Evolutionary conservation across 345 rosid species (phyloP).

Genomic region (Bretschneidera sinensis): DNA sequence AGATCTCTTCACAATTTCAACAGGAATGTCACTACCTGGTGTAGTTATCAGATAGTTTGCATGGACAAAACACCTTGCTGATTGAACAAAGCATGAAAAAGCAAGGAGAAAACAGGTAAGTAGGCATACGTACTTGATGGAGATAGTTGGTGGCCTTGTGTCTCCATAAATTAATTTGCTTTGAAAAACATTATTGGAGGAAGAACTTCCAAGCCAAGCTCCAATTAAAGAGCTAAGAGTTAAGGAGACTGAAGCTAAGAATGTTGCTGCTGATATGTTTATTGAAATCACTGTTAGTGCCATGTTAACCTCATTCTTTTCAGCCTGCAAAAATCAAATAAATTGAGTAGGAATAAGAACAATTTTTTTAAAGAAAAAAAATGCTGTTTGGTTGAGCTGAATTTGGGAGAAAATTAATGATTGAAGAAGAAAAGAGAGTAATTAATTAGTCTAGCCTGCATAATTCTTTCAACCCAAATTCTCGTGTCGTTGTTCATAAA

Average conservation of each 20-base stretch:
- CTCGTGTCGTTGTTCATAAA: constrained; percentile 58
- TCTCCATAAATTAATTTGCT: constrained; percentile 55
- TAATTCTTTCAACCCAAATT: constrained; percentile 72
- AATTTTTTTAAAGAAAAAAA: background rate
- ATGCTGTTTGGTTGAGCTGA: background rate
- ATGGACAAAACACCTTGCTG: constrained; percentile 57
- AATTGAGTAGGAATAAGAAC: background rate
- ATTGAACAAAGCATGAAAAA: constrained; percentile 67
- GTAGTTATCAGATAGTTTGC: constrained; percentile 63
- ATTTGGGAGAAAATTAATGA: too few species aligned
- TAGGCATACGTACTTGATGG: constrained; percentile 62
- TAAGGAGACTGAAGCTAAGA: constrained; percentile 50
- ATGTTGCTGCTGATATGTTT: constrained; percentile 60
- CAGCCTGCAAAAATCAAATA: constrained; percentile 24
- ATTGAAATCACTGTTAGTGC: constrained; percentile 48
- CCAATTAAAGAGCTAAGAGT: constrained; percentile 75
- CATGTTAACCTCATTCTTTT: constrained; percentile 17
- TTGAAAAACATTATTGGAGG: constrained; percentile 29
- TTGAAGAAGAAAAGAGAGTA: background rate
- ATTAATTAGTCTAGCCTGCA: constrained; percentile 38
- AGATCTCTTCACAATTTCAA: constrained; percentile 32
- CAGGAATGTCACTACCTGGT: constrained; percentile 33
- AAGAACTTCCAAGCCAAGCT: constrained; percentile 66
- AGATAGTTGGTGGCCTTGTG: constrained; percentile 42
- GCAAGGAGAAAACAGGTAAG: constrained; percentile 57